phyloP scores from a whole-genome alignment of 2,329 filamentous ascomycete genomes.

The Cordyceps militaris region DNA sequence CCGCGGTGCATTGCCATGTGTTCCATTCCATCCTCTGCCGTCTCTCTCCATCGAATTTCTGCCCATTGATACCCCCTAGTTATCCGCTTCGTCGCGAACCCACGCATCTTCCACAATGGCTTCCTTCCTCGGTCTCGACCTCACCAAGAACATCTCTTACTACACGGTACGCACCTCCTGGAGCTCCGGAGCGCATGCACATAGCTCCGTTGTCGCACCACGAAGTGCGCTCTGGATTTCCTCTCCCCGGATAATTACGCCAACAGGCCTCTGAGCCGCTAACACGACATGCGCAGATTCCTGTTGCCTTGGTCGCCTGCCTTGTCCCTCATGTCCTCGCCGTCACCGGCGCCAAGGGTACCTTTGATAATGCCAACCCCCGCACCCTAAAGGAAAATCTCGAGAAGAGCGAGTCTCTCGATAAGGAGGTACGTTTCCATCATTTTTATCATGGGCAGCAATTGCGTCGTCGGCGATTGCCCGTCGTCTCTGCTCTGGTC shows the following conservation, averaged over 20 bases:
- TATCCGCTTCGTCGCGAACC: not conserved
- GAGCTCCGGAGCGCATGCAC: not conserved
- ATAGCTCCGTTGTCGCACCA: not conserved
- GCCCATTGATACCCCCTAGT: not conserved
- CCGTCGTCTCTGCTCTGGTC: not conserved
- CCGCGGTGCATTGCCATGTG: not conserved
- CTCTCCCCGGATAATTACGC: not conserved
- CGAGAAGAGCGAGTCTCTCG: constrained; percentile 25
- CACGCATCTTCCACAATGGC: constrained; percentile 16
- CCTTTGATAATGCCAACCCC: constrained; percentile 34
- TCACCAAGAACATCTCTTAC: constrained; percentile 25
- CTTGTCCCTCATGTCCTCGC: constrained; percentile 31
- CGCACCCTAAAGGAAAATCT: constrained; percentile 27
- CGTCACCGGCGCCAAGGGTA: constrained; percentile 22
- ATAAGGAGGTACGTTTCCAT: constrained; percentile 21
- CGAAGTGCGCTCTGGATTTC: not conserved
- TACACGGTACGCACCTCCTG: constrained; percentile 11
- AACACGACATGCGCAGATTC: constrained; percentile 26
- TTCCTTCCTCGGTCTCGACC: constrained; percentile 27
- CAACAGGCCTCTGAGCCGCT: not conserved
- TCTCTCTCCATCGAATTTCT: not conserved
- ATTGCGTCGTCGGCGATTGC: not conserved
- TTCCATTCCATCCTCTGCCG: not conserved
- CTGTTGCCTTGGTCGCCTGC: constrained; percentile 31
- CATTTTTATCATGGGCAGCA: not conserved